Base-by-base conservation (phyloP, 1,139 yeast genomes). In the Yamadazyma triangularis region DNA sequence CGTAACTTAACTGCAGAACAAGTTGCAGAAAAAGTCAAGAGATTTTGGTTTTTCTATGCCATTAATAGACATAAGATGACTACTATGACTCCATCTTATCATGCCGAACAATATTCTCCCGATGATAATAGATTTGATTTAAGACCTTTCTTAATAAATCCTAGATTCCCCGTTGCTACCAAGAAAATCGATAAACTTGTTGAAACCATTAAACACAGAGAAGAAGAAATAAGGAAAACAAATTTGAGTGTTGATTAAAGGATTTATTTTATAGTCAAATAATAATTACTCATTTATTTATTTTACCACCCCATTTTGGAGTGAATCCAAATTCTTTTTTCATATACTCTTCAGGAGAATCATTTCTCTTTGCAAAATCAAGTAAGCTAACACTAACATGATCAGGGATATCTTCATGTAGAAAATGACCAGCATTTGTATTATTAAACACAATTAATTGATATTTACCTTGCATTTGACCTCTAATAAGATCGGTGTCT, bases 21-120 rank as follows among this genome's bases (percentile, higher is more conserved):
- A 50, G 80, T 89, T 35, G 96, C 97, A 2, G 88, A 77, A 30
- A 93, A 93, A 55, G 98, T 91, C 7, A 91, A 91, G 56, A 70
- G 79, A 35, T 91, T 91, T 58, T 91, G 86, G 71, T 89, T 85
- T 66, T 91, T 75, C 52, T 91, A 91, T 56, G 96, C 97, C 5
- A 75, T 91, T 35, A 91, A 91, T 57, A 78, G 99, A 49, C 99
- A 91, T 59, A 91, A 91, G 60, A 93, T 87, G 80, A 91, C 98
- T 0, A 89, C 93, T 12, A 71, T 89, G 58, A 91, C 99, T 0
- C 99, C 99, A 10, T 77, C 95, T 15, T 93, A 91, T 51, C 98
- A 91, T 48, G 98, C 98, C 1, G 99, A 91, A 53, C 94, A 86
- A 50, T 91, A 93, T 53, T 87, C 96, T 1, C 97, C 98, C 1